Evolutionary conservation across 768 basidiomycete genomes (phyloP).

Genomic region (Leucogyrophana mollusca): DNA sequence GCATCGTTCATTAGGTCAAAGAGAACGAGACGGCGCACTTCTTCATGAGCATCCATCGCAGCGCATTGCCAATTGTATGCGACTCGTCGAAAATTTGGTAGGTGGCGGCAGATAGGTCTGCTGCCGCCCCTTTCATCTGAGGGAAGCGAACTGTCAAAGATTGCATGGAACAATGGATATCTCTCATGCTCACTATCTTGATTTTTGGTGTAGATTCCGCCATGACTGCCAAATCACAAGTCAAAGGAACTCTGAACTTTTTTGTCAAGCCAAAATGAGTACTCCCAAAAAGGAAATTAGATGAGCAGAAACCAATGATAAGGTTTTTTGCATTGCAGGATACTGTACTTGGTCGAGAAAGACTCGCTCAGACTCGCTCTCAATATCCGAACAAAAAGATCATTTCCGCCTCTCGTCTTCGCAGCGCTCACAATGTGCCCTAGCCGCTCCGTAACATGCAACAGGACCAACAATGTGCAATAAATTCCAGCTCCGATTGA

Average conservation of each 20-base stretch:
- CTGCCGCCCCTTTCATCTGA: slow-evolving; percentile 80
- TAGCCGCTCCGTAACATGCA: neutral
- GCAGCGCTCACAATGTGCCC: neutral
- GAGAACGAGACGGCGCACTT: no score
- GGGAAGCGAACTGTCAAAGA: slow-evolving; percentile 17
- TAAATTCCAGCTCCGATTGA: slow-evolving; percentile 6
- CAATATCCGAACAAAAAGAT: slow-evolving; percentile 5
- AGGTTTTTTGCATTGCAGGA: neutral
- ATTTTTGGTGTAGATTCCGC: slow-evolving; percentile 28
- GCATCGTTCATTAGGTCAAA: no score
- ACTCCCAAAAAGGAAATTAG: neutral
- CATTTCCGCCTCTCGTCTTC: neutral
- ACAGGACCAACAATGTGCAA: slow-evolving; percentile 2
- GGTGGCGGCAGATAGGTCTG: slow-evolving; percentile 85
- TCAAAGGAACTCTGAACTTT: neutral
- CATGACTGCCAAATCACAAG: slow-evolving; percentile 17
- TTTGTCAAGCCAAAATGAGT: neutral
- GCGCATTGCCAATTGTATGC: slow-evolving; percentile 92
- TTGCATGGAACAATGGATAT: neutral
- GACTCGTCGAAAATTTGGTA: slow-evolving; percentile 92
- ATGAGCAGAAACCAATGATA: neutral
- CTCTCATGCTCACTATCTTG: slow-evolving; percentile 24
- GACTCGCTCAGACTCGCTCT: neutral
- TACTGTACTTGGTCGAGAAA: neutral
- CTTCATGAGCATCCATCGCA: slow-evolving; percentile 99